A percentile compares a stretch with the other conserved stretches of the same genome.
phyloP scores from a whole-genome alignment of 2,329 filamentous ascomycete species.

The Talaromyces amestolkiae region DNA sequence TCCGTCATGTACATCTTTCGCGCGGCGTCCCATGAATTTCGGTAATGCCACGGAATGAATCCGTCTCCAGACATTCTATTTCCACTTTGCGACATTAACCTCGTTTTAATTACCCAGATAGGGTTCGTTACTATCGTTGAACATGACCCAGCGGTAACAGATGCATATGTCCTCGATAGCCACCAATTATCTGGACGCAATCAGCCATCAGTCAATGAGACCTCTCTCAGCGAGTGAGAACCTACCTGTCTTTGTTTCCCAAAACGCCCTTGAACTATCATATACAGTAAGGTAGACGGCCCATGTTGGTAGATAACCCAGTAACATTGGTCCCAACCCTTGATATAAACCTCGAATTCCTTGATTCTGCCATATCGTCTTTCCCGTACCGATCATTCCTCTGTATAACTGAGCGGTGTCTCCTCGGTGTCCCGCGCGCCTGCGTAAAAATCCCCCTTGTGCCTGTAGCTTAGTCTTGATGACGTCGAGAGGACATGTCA shows the following conservation, averaged over 20 bases:
- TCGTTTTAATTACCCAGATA: conserved; percentile 99
- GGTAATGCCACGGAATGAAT: conserved; percentile 75
- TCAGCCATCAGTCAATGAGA: not conserved
- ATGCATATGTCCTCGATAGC: conserved; percentile 81
- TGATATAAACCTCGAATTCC: conserved; percentile 88
- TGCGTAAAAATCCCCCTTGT: conserved; percentile 73
- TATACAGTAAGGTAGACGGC: conserved; percentile 98
- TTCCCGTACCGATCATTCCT: conserved; percentile 81
- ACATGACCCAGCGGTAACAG: conserved; percentile 83
- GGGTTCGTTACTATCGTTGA: conserved; percentile 95
- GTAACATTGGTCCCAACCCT: conserved; percentile 86
- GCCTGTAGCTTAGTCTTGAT: conserved; percentile 98
- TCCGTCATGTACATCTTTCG: conserved; percentile 94
- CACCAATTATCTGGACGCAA: conserved; percentile 64
- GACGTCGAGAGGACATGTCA: conserved; percentile 95
- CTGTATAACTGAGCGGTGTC: conserved; percentile 66
- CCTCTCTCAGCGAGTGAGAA: not conserved
- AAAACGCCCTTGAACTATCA: conserved; percentile 76
- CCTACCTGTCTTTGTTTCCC: conserved; percentile 65
- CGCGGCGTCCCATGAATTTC: conserved; percentile 82
- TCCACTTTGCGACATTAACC: conserved; percentile 85
- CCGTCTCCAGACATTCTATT: conserved; percentile 52
- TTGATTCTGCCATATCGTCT: conserved; percentile 81
- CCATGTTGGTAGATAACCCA: conserved; percentile 97
- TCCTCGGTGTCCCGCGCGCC: conserved; percentile 34